A percentile compares a stretch with the other conserved stretches of the same genome.
These are phyloP conservation scores for Diaporthe batatas DNA, from an alignment of 2,329 filamentous ascomycete genomes.

Conservation along the genomic window DNA sequence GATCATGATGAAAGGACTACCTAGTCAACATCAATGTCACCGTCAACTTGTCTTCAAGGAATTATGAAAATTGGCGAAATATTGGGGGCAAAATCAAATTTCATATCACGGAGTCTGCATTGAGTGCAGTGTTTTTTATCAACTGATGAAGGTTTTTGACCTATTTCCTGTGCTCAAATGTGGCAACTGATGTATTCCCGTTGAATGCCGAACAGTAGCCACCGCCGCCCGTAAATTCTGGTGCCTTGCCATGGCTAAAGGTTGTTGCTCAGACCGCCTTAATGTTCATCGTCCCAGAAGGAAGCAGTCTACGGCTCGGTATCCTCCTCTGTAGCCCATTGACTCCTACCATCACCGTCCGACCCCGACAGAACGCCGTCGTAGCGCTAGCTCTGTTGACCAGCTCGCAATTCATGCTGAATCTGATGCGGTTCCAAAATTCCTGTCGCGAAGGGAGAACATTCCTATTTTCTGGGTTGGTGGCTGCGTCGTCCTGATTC, in stretches of 20 bases:
- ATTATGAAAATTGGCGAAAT: neutral
- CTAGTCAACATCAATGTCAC: no score
- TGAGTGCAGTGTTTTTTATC: neutral
- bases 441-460: neutral
- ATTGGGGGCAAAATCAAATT: neutral
- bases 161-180: neutral
- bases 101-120: neutral
- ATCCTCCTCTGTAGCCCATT: neutral
- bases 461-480: neutral
- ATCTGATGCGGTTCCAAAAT: neutral
- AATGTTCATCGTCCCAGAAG: neutral
- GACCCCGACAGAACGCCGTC: neutral
- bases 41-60: neutral
- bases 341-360: neutral
- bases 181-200: neutral
- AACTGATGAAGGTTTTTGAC: neutral
- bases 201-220: neutral
- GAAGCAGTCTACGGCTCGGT: neutral
- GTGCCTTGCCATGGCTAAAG: neutral
- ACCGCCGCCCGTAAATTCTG: neutral
- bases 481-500: neutral
- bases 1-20: neutral
- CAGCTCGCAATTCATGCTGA: neutral
- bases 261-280: neutral
- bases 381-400: neutral